A percentile compares a stretch with the other conserved stretches of the same genome.
These are phyloP conservation scores for Starmerella lactis-condensi DNA, from an alignment of 805 yeast species.

Conservation along the genomic window DNA sequence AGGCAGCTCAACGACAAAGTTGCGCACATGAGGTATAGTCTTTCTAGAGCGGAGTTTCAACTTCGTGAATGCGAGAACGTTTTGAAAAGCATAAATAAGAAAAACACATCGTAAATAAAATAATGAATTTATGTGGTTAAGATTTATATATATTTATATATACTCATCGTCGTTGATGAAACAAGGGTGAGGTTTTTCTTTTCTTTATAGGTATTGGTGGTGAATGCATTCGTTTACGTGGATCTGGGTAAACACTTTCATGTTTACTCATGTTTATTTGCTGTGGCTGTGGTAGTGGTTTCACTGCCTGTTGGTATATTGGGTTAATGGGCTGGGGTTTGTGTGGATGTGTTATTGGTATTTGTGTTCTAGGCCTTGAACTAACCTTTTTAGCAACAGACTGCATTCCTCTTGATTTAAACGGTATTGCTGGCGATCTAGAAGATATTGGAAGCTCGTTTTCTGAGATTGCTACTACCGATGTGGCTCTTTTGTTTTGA, in stretches of 20 bases:
- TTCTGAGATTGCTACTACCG: conserved; percentile 14
- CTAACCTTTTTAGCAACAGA: conserved; percentile 12
- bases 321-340: too few relatives aligned
- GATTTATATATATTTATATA: background rate
- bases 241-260: too few relatives aligned
- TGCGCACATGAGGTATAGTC: conserved; percentile 15
- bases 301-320: too few relatives aligned
- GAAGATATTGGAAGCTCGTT: conserved; percentile 4
- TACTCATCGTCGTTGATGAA: background rate
- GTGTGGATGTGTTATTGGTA: too few relatives aligned
- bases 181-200: conserved; percentile 1
- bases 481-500: conserved; percentile 16
- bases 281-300: too few relatives aligned
- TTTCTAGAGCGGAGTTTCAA: conserved; percentile 17
- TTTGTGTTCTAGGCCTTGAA: too few relatives aligned
- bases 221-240: too few relatives aligned
- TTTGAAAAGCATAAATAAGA: conserved; percentile 7
- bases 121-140: background rate
- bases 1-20: conserved; percentile 22
- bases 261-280: too few relatives aligned
- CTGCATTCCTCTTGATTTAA: conserved; percentile 15
- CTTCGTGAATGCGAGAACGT: conserved; percentile 20
- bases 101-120: background rate
- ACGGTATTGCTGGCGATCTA: conserved; percentile 4
- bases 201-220: too few relatives aligned